Evolutionary conservation across 192 early-diverging fungal genomes (phyloP).

Genomic region (Thoreauomyces humboldtii): DNA sequence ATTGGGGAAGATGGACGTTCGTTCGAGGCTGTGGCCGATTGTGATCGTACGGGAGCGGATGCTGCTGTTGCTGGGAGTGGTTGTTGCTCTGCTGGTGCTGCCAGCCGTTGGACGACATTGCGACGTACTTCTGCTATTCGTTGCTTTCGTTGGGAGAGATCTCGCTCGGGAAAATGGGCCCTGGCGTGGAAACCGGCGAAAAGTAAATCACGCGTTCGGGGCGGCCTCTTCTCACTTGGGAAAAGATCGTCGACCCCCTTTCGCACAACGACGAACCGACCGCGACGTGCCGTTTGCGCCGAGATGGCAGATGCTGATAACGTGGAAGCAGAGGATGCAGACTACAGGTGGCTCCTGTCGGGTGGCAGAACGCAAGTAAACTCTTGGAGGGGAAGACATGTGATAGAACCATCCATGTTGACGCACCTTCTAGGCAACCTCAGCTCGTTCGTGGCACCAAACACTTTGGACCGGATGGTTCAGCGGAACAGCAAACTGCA

Average conservation of each 20-base stretch:
- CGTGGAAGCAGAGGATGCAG: too few species aligned
- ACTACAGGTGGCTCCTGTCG: constrained; percentile 2
- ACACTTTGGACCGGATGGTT: constrained; percentile 18
- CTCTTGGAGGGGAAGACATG: neutral
- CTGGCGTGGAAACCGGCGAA: too few species aligned
- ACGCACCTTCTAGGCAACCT: constrained; percentile 4
- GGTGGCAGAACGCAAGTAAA: neutral
- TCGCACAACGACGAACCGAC: too few species aligned
- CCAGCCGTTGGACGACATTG: too few species aligned
- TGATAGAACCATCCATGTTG: neutral
- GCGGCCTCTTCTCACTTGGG: too few species aligned
- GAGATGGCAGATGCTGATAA: too few species aligned
- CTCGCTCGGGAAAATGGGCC: too few species aligned
- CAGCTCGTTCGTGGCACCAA: constrained; percentile 17
- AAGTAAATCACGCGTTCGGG: too few species aligned
- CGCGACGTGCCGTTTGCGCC: too few species aligned
- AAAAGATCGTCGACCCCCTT: too few species aligned
- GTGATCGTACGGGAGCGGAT: neutral
- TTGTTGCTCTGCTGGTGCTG: neutral
- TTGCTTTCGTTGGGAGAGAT: too few species aligned
- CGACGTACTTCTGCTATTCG: too few species aligned
- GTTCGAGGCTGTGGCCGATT: neutral
- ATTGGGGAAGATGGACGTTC: neutral
- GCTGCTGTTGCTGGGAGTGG: neutral
- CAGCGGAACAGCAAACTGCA: neutral